Evolutionary conservation across 371 early-diverging fungal species (phyloP), one percentile per base, ranked within the genome.

Genomic region (Parasitella parasitica): DNA sequence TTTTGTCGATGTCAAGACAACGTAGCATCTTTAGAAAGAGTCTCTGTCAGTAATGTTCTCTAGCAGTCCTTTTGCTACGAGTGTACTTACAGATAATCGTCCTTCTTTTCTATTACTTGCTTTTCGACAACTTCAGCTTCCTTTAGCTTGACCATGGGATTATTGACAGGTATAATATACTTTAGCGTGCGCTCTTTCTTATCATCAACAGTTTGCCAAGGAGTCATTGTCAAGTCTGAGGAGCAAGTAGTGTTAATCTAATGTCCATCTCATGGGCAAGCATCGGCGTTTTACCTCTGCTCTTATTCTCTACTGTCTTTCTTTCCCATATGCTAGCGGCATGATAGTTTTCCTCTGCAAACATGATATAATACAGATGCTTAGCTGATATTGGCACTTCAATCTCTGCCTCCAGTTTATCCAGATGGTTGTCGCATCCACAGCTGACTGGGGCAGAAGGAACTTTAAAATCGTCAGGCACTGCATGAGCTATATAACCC

Each of bases 361-460:
- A 91, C 22, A 91, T 54, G 20, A 86, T 39, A 0, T 87, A 85
- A 53, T 75, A 88, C 20, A 89, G 39, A 18, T 72, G 71, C 63
- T 87, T 89, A 20, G 90, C 89, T 5, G 89, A 78, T 9, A 88
- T 63, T 1, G 73, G 70, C 4, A 89, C 67, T 20, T 80, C 77
- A 12, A 81, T 70, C 27, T 89, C 86, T 13, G 73, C 56, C 41
- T 88, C 89, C 13, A 77, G 48, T 57, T 84, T 85, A 46, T 91
- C 91, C 22, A 85, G 64, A 66, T 91, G 91, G 26, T 83, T 84
- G 39, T 82, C 76, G 66, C 91, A 91, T 11, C 77, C 83, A 56
- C 91, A 91, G 6, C 60, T 46, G 1, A 78, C 73, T 7, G 84
- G 84, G 0, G 70, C 75, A 8, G 78, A 53, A 0, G 90, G 91